These are phyloP conservation scores for Hericium alpestre DNA, from an alignment of 768 basidiomycete genomes.

Conservation along the genomic window DNA sequence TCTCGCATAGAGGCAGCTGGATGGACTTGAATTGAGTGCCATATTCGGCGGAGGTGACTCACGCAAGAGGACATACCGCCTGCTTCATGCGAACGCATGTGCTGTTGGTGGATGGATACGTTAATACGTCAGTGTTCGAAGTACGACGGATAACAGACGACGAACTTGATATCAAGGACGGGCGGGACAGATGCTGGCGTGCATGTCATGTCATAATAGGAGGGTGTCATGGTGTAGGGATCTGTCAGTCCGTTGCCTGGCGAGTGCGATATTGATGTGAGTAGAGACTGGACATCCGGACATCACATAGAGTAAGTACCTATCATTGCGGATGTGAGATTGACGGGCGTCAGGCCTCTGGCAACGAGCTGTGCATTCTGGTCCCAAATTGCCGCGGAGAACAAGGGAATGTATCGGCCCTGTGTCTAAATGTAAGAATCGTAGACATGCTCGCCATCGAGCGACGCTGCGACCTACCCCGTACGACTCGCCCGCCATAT, in stretches of 20 bases:
- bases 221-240: constrained; percentile 25
- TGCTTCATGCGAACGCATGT: constrained; percentile 9
- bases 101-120: background rate
- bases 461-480: constrained; percentile 27
- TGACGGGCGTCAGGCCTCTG: constrained; percentile 40
- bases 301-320: constrained; percentile 18
- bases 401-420: constrained; percentile 45
- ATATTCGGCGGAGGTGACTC: background rate
- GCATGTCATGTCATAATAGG: constrained; percentile 48
- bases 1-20: constrained; percentile 35
- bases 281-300: no score
- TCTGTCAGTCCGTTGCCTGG: constrained; percentile 36
- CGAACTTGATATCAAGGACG: constrained; percentile 31
- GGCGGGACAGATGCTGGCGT: constrained; percentile 26
- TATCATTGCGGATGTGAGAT: constrained; percentile 42
- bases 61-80: background rate
- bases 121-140: background rate
- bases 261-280: background rate
- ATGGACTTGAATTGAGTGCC: constrained; percentile 7
- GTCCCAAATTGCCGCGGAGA: constrained; percentile 38
- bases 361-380: constrained; percentile 30
- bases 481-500: constrained; percentile 38
- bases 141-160: background rate
- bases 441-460: no score
- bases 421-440: no score